Base-by-base conservation (phyloP, 495 filamentous ascomycete genomes). In the Xylaria nigripes region DNA sequence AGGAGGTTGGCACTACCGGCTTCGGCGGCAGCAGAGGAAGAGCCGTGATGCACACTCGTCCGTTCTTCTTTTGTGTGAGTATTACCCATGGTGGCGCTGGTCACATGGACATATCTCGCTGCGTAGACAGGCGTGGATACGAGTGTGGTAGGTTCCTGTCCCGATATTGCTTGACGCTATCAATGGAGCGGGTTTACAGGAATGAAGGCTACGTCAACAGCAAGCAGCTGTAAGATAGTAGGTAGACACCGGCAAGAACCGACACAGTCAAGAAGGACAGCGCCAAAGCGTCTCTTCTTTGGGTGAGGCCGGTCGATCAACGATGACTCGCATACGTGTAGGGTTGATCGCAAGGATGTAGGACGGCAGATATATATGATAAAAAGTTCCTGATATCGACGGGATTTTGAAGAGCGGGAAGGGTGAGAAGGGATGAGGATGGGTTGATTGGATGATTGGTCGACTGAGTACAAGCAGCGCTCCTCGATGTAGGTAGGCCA, bases 1-100 rank as follows among this genome's bases (percentile, higher is more conserved):
- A 25, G 12, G 32, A 66, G 62, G 49, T 61, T 56, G 56, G 58
- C 61, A 16, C 61, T 58, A 18, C 58, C 61, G n/a, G 47, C 70
- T 60, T 45, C 64, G 34, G 57, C 25, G 51, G 63, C 62, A 34
- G 69, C 61, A 24, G 69, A 67, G 47, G 69, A 40, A 18, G 36
- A 57, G 25, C 58, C 58, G 50, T 72, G 67, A 27, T 71, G 63
- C 57, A 67, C 70, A 64, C 72, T 59, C 41, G 72, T 61, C 47
- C 80, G 74, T 42, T 75, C 69, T 64, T 83, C 81, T 67, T 81
- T 84, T 18, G 79, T 81, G 56, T 81, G 75, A 24, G 76, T 76
- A 55, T 83, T 83, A 23, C 81, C 81, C 81, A 83, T 83, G 48
- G 38, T 24, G 10, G 27, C 38, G 27, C 29, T 23, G 38, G 22